phyloP scores from a whole-genome alignment of 129 eudicot species.

The Flaveria trinervia region DNA sequence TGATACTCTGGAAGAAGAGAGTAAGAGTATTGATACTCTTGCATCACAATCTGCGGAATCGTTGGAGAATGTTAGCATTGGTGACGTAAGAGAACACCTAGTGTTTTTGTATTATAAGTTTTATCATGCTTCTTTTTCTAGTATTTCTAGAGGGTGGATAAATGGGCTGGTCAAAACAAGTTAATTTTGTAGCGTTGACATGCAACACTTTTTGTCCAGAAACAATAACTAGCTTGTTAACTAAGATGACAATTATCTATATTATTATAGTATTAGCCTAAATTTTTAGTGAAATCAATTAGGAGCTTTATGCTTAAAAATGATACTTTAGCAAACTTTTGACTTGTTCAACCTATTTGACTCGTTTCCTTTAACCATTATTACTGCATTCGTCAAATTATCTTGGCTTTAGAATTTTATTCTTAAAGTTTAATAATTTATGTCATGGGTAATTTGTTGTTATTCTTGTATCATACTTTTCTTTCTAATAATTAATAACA shows the following conservation, averaged over 20 bases:
- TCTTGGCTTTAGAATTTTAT: background rate
- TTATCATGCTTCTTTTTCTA: background rate
- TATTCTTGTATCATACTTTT: background rate
- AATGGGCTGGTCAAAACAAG: background rate
- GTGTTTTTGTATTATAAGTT: background rate
- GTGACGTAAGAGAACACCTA: constrained; percentile 41
- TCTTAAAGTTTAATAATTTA: background rate
- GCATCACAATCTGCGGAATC: constrained; percentile 45
- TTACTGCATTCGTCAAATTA: background rate
- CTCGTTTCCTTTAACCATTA: background rate
- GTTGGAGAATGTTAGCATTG: constrained; percentile 39
- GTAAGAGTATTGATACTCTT: constrained; percentile 49
- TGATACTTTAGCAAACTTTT: background rate
- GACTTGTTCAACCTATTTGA: background rate
- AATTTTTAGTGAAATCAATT: background rate
- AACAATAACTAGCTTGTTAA: background rate
- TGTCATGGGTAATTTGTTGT: too few species aligned
- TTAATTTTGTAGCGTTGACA: background rate
- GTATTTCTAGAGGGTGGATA: constrained; percentile 15
- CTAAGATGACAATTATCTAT: background rate
- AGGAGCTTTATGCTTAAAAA: constrained; percentile 6
- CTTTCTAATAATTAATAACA: constrained; percentile 16
- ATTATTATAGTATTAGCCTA: background rate
- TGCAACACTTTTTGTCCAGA: background rate
- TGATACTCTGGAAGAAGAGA: constrained; percentile 62